Base-by-base conservation (phyloP, 495 filamentous ascomycete genomes). In the Penicillium daleae region DNA sequence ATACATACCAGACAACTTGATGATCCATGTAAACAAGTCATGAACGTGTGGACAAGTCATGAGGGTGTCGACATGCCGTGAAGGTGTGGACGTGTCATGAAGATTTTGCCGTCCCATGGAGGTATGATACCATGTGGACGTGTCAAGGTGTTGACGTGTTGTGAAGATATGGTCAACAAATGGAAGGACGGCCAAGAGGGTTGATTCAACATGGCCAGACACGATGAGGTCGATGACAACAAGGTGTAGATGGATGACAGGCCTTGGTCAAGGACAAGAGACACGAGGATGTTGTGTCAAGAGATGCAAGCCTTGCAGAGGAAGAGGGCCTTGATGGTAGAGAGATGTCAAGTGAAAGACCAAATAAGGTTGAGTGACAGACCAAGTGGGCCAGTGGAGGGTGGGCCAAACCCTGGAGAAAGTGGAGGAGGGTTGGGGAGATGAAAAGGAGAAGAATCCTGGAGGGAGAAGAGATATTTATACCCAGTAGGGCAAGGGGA, bases 361-460 rank as follows among this genome's bases (percentile, higher is more conserved):
- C 42, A 46, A 22, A 24, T 46, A 46, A 46, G 9, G 42, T 46
- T 46, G 42, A 24, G 42, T 46, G 42, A n/a, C n/a, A n/a, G n/a
- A n/a, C 13, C 35, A 39, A 15, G 35, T 15, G 35, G 35, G 35
- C 13, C 35, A 39, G 35, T 39, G 35, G 35, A 39, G 35, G 39
- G 42, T 8, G 6, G 42, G 21, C 21, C 21, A 46, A 46, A 21
- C 12, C 42, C 42, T 46, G 19, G 42, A 15, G 42, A 9, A 10
- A 12, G 42, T 22, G 42, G 42, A 5, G 42, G 39, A 44, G 5
- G 19, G 22, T 39, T 39, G 35, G 35, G 8, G 8, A 10, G 19
- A n/a, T n/a, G n/a, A n/a, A n/a, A n/a, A n/a, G n/a, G n/a, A n/a
- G n/a, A n/a, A n/a, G n/a, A n/a, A n/a, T 1, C 35, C 35, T 12